Evolutionary conservation across 75 land plant genomes (phyloP), one percentile per base, ranked within the genome.

Genomic region (Pinus albicaulis): DNA sequence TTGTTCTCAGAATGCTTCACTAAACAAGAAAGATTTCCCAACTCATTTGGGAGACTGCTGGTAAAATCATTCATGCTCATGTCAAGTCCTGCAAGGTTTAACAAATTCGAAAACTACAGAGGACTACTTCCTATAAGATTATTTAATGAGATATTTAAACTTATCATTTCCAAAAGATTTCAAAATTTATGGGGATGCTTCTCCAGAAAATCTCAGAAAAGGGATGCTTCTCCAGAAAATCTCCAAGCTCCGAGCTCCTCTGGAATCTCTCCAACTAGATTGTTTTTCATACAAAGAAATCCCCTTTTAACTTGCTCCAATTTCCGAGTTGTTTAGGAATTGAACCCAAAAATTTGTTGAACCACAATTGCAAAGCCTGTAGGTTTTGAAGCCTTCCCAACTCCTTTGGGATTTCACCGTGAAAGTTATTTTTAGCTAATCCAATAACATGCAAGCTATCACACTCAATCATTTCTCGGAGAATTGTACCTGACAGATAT

Each of bases 301-400:
- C 23, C 79, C 74, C 28, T n/a, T 72, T 36, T 38, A 95, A 86
- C 25, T 76, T 79, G 52, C 76, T 78, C 74, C 92, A 91, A 71
- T 89, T 87, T 3, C 84, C 90, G 48, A 95, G 77, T 77, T 88
- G 91, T 60, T 80, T 76, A 0, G 98, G 96, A 57, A 95, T 82
- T 44, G 36, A 41, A 12, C 98, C 98, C 3, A 86, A 85, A 19
- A 95, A 53, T 5, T 61, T 24, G 74, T 95, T 95, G 8, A 76
- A 80, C 86, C 84, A 85, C 52, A 92, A 73, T 56, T 88, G 63
- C 28, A 95, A 56, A 26, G 73, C 79, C 11, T 55, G 77, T 75
- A 95, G 81, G 72, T 82, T 84, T 72, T 26, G 31, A 59, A 95
- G 84, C 79, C 38, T 81, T n/a, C n/a, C n/a, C n/a, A n/a, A n/a